Evolutionary conservation across 345 rosid genomes (phyloP), one percentile per base, ranked within the genome.

Genomic region (Eucalyptus tenuipes): DNA sequence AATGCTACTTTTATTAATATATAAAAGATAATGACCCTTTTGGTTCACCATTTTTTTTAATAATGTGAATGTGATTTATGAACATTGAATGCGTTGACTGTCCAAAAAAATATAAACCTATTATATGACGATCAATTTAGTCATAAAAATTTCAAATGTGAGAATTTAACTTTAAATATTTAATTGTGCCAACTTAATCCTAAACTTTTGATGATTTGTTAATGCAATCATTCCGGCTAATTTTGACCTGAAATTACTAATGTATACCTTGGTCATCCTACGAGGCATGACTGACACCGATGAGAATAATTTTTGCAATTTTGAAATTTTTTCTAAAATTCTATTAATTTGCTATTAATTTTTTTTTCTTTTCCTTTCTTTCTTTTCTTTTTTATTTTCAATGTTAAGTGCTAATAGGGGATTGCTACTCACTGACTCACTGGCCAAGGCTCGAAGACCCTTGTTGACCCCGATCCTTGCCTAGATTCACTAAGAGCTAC

Each of bases 201-300:
- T 64, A 29, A 64, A 64, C 17, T 4, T 64, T 64, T n/a, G 33
- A n/a, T 0, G 1, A 64, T 64, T 64, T 64, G 18, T n/a, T 7
- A 64, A 29, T n/a, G 1, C n/a, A 64, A 15, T 64, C 33, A 64
- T 64, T 64, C 5, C 0, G 0, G 3, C 9, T 14, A 64, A n/a
- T n/a, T 64, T 4, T 14, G 10, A n/a, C 75, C 1, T n/a, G 2
- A 59, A 59, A 64, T 64, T 29, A 6, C 8, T 64, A 2, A 64
- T 29, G 4, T n/a, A 31, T 14, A 64, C 2, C 18, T 7, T 4
- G 10, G 13, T 64, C 3, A 0, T 13, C 71, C 10, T n/a, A 64
- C 1, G 5, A 14, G 18, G 75, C 10, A 0, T 64, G 10, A 7
- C 0, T 3, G 0, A 16, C 1, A 3, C 10, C 0, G 1, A 29